Evolutionary conservation across 1,139 yeast species (phyloP).

Genomic region (Zygosaccharomyces pseudobailii): DNA sequence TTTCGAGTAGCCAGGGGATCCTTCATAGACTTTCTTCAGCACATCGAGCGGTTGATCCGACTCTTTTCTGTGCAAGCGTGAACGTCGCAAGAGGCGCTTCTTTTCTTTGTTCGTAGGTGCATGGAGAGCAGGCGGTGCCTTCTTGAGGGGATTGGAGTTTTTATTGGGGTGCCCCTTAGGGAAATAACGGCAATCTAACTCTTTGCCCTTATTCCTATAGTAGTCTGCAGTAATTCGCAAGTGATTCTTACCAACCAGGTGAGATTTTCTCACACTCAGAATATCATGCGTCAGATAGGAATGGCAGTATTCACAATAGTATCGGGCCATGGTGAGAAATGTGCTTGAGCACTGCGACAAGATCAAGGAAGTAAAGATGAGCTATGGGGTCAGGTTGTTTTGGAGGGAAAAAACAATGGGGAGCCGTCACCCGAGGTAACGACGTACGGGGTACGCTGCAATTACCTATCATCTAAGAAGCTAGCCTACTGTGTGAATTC

Average conservation of each 20-base stretch:
- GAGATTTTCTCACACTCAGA: conserved; percentile 79
- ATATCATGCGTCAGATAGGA: conserved; percentile 87
- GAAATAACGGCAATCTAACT: conserved; percentile 1
- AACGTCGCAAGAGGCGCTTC: conserved; percentile 1
- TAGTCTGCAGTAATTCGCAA: conserved; percentile 69
- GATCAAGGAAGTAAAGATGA: not conserved
- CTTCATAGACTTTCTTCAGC: conserved; percentile 22
- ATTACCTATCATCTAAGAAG: no score
- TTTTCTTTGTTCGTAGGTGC: conserved; percentile 16
- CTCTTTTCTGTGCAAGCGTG: conserved; percentile 10
- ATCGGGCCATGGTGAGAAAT: conserved; percentile 36
- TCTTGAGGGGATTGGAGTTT: not conserved
- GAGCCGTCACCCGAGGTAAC: no score
- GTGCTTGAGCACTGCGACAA: not conserved
- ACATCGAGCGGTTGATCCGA: conserved; percentile 5
- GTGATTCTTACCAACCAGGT: conserved; percentile 76
- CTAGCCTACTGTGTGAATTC: no score
- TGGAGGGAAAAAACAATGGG: not conserved
- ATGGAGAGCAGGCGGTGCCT: conserved; percentile 2
- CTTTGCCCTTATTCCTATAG: conserved; percentile 38
- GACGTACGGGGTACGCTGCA: no score
- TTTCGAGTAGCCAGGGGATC: conserved; percentile 32
- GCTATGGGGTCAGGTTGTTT: not conserved
- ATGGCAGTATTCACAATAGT: conserved; percentile 85
- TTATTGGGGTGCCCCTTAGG: not conserved